Percentiles rank a stretch among this genome's conserved stretches.
phyloP scores from a whole-genome alignment of 257 asterid genomes.

The Echites panduratus region DNA sequence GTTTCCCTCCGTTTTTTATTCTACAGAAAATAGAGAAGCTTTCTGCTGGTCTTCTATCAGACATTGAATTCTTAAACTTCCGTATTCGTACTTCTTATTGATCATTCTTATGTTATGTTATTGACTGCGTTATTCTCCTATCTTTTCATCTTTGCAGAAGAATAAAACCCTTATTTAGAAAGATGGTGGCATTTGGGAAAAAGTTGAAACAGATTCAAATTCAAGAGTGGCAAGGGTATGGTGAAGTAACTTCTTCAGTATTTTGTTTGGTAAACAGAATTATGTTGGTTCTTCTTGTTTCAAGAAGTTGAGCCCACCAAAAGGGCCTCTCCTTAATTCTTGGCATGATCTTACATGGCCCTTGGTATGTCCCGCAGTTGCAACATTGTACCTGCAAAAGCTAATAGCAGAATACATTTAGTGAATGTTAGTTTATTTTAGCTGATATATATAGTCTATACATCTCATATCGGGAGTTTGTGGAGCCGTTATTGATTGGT shows the following conservation, averaged over 20 bases:
- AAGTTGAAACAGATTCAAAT: slow-evolving; percentile 83
- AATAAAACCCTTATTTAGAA: neutral
- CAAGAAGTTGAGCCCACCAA: neutral
- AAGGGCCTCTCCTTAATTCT: neutral
- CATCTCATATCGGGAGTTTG: neutral
- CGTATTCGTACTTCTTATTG: neutral
- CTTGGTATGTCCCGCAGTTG: neutral
- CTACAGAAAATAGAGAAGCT: neutral
- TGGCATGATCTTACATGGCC: neutral
- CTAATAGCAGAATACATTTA: too few relatives aligned
- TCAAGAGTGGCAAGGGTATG: slow-evolving; percentile 90
- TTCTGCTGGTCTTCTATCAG: neutral
- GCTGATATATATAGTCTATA: neutral
- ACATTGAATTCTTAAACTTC: neutral
- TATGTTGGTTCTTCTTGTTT: neutral
- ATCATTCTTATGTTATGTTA: neutral
- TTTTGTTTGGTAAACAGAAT: neutral
- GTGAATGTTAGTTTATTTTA: neutral
- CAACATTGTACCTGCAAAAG: neutral
- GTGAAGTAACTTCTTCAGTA: neutral
- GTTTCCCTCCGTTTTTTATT: too few relatives aligned
- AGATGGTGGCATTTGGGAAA: slow-evolving; percentile 91
- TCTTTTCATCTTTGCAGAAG: slow-evolving; percentile 1
- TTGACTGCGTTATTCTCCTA: neutral
- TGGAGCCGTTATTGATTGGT: neutral